Conservation (phyloP, 306 rosid species). For the Styphnolobium japonicum region DNA sequence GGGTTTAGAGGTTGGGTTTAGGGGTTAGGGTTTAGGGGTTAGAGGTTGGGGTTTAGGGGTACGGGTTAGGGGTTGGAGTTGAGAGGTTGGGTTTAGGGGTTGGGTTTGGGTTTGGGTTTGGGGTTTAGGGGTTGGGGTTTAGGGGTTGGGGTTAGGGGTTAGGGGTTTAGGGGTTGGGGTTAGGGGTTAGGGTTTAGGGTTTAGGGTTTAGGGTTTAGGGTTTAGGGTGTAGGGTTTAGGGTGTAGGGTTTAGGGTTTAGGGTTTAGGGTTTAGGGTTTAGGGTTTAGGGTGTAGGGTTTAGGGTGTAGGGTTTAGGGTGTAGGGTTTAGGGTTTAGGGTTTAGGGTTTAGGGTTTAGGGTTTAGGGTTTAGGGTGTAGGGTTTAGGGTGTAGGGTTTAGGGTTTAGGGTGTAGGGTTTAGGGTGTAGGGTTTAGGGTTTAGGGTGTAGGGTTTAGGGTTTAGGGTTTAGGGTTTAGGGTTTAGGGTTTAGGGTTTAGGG, state of each 20-base stretch:
- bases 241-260: constrained; percentile 7
- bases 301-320: constrained; percentile 6
- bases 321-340: constrained; percentile 6
- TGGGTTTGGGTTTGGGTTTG: constrained; percentile 15
- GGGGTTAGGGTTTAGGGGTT: constrained; percentile 14
- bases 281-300: constrained; percentile 15
- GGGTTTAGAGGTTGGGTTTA: constrained; percentile 17
- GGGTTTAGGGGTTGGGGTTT: constrained; percentile 20
- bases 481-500: constrained; percentile 17
- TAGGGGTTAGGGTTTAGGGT: constrained; percentile 24
- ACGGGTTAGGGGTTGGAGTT: not conserved
- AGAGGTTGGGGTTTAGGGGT: constrained; percentile 18
- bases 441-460: constrained; percentile 16
- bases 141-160: constrained; percentile 15
- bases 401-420: constrained; percentile 8
- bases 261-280: not conserved
- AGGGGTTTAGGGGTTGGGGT: constrained; percentile 16
- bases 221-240: constrained; percentile 12
- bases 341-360: not conserved
- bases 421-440: constrained; percentile 9
- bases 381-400: constrained; percentile 12
- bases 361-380: not conserved
- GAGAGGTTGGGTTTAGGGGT: not conserved
- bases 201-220: constrained; percentile 20
- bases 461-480: constrained; percentile 17